Evolutionary conservation across 805 yeast species (phyloP).

Genomic region (Saturnispora mendoncae): DNA sequence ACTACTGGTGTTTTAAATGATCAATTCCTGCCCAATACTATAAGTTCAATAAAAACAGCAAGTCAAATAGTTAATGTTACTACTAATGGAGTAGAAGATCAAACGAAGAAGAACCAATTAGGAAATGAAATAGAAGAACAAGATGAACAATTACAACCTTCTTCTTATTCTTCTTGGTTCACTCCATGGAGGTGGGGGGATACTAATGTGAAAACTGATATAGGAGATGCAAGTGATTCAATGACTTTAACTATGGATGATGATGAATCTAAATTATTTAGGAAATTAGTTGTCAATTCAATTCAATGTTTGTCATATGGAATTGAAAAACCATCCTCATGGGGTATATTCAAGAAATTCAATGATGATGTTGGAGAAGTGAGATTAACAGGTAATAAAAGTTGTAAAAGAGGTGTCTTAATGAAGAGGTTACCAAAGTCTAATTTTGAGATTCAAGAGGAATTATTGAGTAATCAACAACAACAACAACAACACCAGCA

Average conservation of each 20-base stretch:
- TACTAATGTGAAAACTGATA: too few relatives aligned
- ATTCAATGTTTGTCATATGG: slow-evolving; percentile 18
- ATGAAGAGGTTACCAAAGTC: slow-evolving; percentile 23
- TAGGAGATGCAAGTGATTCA: too few relatives aligned
- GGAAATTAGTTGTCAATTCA: slow-evolving; percentile 20
- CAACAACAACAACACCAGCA: too few relatives aligned
- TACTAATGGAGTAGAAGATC: not conserved
- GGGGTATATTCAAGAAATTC: slow-evolving; percentile 22
- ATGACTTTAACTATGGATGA: too few relatives aligned
- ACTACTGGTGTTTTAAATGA: not conserved
- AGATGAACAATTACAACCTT: too few relatives aligned
- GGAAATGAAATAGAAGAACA: not conserved
- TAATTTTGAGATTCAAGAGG: slow-evolving; percentile 24
- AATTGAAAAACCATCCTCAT: slow-evolving; percentile 19
- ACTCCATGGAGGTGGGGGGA: too few relatives aligned
- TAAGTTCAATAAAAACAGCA: slow-evolving; percentile 3
- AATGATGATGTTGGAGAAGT: slow-evolving; percentile 18
- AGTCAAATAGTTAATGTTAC: slow-evolving; percentile 1
- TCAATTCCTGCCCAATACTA: slow-evolving; percentile 3
- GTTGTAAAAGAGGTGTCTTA: slow-evolving; percentile 22
- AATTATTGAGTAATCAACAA: slow-evolving; percentile 1
- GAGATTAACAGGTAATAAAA: slow-evolving; percentile 25
- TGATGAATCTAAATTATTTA: slow-evolving; percentile 18
- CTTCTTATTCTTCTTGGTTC: too few relatives aligned
- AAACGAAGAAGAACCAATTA: not conserved